A percentile compares a stretch with the other conserved stretches of the same genome.
phyloP scores from a whole-genome alignment of 345 rosid species.

The Noccaea bulbosa region DNA sequence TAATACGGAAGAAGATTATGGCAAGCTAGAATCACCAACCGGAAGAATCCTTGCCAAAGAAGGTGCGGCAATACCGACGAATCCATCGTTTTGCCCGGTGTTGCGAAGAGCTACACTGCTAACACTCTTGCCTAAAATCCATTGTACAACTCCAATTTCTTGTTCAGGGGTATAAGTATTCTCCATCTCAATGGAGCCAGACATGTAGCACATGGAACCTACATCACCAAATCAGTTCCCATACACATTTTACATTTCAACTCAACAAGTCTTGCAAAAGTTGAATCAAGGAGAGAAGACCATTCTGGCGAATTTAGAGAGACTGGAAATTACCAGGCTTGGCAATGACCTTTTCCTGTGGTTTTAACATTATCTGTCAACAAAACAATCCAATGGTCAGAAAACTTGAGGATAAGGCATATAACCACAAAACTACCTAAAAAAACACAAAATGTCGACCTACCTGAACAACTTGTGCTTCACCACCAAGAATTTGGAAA shows the following conservation, averaged over 20 bases:
- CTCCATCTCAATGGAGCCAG: conserved; percentile 91
- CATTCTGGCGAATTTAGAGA: not conserved
- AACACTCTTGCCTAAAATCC: conserved; percentile 91
- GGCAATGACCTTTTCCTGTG: conserved; percentile 83
- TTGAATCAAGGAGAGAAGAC: not conserved
- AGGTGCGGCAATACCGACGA: conserved; percentile 94
- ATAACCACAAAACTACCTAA: not conserved
- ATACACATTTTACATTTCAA: not conserved
- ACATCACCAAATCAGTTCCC: conserved; percentile 10
- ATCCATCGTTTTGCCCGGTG: conserved; percentile 74
- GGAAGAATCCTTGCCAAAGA: conserved; percentile 96
- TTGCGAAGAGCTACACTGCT: conserved; percentile 76
- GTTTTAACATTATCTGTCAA: conserved; percentile 87
- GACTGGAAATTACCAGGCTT: conserved; percentile 64
- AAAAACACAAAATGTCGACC: not conserved
- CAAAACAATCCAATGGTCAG: conserved; percentile 11
- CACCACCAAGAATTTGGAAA: conserved; percentile 97
- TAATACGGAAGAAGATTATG: conserved; percentile 4
- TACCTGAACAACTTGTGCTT: conserved; percentile 98
- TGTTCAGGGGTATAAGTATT: conserved; percentile 85
- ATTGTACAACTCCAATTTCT: conserved; percentile 88
- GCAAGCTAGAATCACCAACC: conserved; percentile 55
- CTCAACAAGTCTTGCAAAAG: conserved; percentile 4
- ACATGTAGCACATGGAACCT: conserved; percentile 98
- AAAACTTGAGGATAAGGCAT: not conserved